Percentiles rank a stretch among this genome's conserved stretches.
phyloP scores from a whole-genome alignment of 176 grass and related monocot genomes.

The Poa annua region DNA sequence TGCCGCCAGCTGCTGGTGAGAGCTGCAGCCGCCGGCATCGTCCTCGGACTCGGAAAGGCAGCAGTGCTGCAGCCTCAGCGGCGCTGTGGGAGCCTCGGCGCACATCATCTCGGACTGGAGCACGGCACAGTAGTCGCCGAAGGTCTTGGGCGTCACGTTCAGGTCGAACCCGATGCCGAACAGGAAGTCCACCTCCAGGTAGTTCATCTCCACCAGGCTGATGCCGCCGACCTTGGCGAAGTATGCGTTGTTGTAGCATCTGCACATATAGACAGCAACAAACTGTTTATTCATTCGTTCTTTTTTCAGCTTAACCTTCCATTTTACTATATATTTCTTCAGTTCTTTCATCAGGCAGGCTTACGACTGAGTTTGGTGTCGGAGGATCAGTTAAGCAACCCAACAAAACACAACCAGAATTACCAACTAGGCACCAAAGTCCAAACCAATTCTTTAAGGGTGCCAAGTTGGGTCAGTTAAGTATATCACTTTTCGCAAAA shows the following conservation, averaged over 20 bases:
- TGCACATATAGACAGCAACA: constrained; percentile 15
- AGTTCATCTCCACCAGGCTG: constrained; percentile 68
- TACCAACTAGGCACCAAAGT: constrained; percentile 45
- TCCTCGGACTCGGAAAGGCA: constrained; percentile 59
- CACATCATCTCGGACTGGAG: constrained; percentile 52
- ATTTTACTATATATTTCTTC: not conserved
- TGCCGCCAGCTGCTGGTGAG: constrained; percentile 54
- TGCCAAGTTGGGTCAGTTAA: constrained; percentile 47
- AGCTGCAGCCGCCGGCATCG: constrained; percentile 38
- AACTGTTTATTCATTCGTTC: not conserved
- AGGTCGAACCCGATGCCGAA: constrained; percentile 59
- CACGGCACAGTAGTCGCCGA: constrained; percentile 60
- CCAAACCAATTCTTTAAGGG: constrained; percentile 39
- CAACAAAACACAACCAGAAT: constrained; percentile 42
- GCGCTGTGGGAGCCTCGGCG: constrained; percentile 35
- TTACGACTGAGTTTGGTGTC: constrained; percentile 25
- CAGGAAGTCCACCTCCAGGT: constrained; percentile 68
- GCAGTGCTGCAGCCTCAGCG: constrained; percentile 49
- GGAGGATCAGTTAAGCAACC: constrained; percentile 39
- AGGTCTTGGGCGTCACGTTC: constrained; percentile 54
- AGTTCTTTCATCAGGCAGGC: constrained; percentile 18
- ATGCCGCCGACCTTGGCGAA: constrained; percentile 69
- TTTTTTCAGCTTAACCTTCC: not conserved
- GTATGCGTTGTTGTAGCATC: constrained; percentile 60
- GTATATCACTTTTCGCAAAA: constrained; percentile 9